These are phyloP conservation scores for Cyclotella baltica DNA, from an alignment of 108 stramenopile genomes.

Conservation along the genomic window DNA sequence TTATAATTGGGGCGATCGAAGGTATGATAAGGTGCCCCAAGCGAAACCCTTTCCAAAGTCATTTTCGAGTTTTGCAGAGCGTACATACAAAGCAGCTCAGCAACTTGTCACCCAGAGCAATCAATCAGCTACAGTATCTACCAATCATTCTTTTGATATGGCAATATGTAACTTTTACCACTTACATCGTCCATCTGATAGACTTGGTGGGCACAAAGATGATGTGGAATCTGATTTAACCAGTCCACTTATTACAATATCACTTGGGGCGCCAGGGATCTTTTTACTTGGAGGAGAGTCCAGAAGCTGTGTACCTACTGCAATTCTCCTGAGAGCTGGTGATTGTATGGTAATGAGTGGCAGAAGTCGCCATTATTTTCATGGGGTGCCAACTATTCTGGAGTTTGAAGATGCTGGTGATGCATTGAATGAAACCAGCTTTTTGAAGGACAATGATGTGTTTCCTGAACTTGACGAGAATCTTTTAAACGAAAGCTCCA, in stretches of 20 bases:
- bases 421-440: slow-evolving; percentile 11
- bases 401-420: slow-evolving; percentile 17
- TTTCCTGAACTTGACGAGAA: slow-evolving; percentile 11
- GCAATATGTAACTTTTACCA: slow-evolving; percentile 57
- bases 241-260: slow-evolving; percentile 54
- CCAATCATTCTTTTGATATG: slow-evolving; percentile 36
- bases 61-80: slow-evolving; percentile 34
- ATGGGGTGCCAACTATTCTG: slow-evolving; percentile 54
- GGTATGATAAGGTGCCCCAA: slow-evolving; percentile 40
- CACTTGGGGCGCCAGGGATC: slow-evolving; percentile 52
- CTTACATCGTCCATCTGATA: slow-evolving; percentile 45
- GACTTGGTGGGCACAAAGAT: slow-evolving; percentile 52
- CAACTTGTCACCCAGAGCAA: background rate
- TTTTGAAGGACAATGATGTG: slow-evolving; percentile 2
- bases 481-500: background rate
- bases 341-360: slow-evolving; percentile 54
- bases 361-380: slow-evolving; percentile 48
- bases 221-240: slow-evolving; percentile 52
- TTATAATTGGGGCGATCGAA: slow-evolving; percentile 52
- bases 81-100: slow-evolving; percentile 19
- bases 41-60: slow-evolving; percentile 23
- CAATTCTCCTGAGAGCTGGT: slow-evolving; percentile 48
- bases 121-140: background rate
- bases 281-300: slow-evolving; percentile 51
- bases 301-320: slow-evolving; percentile 29